Percentiles rank a stretch among this genome's conserved stretches.
These are phyloP conservation scores for Boletus sp. DNA, from an alignment of 768 basidiomycete species.

Conservation along the genomic window DNA sequence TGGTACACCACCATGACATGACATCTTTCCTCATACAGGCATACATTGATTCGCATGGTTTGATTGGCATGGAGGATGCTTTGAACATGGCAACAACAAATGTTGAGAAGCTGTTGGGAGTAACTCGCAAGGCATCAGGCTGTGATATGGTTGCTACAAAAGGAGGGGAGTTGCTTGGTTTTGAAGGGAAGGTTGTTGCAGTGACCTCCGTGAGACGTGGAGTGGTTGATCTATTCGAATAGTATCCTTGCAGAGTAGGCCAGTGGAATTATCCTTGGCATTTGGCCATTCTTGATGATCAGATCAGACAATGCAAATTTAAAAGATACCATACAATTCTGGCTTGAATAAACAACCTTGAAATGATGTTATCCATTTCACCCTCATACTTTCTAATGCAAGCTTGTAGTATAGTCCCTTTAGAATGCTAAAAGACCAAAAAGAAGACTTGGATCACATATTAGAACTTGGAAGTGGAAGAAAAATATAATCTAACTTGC, in stretches of 20 bases:
- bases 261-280: not conserved
- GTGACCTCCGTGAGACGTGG: slow-evolving; percentile 38
- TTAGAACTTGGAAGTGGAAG: too few species aligned
- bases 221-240: slow-evolving; percentile 37
- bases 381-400: too few species aligned
- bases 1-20: not conserved
- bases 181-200: slow-evolving; percentile 45
- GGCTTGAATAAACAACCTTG: too few species aligned
- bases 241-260: not conserved
- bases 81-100: slow-evolving; percentile 42
- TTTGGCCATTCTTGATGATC: not conserved
- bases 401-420: too few species aligned
- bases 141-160: slow-evolving; percentile 42
- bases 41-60: slow-evolving; percentile 38
- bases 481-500: too few species aligned
- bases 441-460: too few species aligned
- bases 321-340: too few species aligned
- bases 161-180: slow-evolving; percentile 41
- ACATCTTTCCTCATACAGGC: slow-evolving; percentile 22
- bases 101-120: slow-evolving; percentile 43
- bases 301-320: too few species aligned
- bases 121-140: slow-evolving; percentile 16
- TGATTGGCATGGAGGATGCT: slow-evolving; percentile 39
- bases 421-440: too few species aligned
- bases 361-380: too few species aligned